Percentiles rank a stretch among this genome's conserved stretches.
phyloP scores from a whole-genome alignment of 108 stramenopile species.

The Bacterosira constricta region DNA sequence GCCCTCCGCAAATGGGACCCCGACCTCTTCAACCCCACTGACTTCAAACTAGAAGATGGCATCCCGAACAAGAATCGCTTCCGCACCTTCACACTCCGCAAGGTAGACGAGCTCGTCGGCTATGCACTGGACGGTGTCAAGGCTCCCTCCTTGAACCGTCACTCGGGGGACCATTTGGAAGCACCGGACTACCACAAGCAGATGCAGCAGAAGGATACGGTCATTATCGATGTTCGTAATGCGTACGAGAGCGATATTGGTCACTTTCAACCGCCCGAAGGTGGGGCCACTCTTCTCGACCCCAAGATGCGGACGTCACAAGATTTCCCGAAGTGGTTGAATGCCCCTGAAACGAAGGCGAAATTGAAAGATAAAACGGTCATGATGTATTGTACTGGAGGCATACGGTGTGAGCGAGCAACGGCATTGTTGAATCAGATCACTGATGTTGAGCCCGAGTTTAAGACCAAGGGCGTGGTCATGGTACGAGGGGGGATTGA shows the following conservation, averaged over 20 bases:
- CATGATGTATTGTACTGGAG: too few species aligned
- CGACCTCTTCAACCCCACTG: conserved; percentile 65
- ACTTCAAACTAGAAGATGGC: conserved; percentile 79
- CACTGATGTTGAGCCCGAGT: conserved; percentile 31
- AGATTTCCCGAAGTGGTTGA: conserved; percentile 83
- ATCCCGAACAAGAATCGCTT: conserved; percentile 61
- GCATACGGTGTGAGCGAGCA: conserved; percentile 82
- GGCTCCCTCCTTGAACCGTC: conserved; percentile 59
- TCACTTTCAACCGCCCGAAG: conserved; percentile 60
- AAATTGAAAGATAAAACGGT: conserved; percentile 77
- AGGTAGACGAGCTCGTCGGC: conserved; percentile 74
- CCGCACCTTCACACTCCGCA: conserved; percentile 56
- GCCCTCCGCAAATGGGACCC: conserved; percentile 54
- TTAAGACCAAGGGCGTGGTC: conserved; percentile 67
- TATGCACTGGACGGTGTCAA: conserved; percentile 71
- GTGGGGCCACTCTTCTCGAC: conserved; percentile 70
- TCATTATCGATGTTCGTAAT: conserved; percentile 87
- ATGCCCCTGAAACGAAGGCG: conserved; percentile 59
- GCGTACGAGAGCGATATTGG: conserved; percentile 79
- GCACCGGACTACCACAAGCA: conserved; percentile 79
- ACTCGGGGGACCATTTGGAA: conserved; percentile 70
- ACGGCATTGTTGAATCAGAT: conserved; percentile 76
- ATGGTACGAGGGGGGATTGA: conserved; percentile 81
- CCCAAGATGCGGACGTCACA: conserved; percentile 75
- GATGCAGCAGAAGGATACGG: conserved; percentile 68